Conservation (phyloP, 2,329 filamentous ascomycete species). For the Pseudophaeomoniella oleicola region DNA sequence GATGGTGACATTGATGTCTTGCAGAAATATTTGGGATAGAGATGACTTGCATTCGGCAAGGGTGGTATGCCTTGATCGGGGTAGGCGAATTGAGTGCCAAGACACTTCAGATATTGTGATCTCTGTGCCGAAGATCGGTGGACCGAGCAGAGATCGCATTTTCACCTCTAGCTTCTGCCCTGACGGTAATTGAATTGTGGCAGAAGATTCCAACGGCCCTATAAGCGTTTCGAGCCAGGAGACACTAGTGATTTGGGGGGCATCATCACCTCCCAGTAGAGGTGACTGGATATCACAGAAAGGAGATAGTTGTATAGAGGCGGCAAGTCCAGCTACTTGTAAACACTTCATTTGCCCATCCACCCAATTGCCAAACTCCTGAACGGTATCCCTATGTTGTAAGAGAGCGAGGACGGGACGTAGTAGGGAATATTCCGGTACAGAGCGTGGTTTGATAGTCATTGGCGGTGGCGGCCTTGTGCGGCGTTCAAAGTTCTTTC, state of each 20-base stretch:
- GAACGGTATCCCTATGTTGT: conserved; percentile 29
- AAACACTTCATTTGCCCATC: background rate
- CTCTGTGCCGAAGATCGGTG: conserved; percentile 1
- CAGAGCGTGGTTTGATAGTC: conserved; percentile 32
- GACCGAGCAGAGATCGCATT: background rate
- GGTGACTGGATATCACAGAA: background rate
- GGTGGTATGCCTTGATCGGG: background rate
- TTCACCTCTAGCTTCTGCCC: background rate
- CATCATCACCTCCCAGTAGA: background rate
- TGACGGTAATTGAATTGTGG: background rate
- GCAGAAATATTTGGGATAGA: background rate
- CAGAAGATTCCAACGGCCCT: background rate
- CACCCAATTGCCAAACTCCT: background rate
- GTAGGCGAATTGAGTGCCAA: background rate
- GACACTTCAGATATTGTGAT: background rate
- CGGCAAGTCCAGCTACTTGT: background rate
- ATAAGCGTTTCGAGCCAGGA: background rate
- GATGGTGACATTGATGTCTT: background rate
- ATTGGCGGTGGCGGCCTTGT: conserved; percentile 48
- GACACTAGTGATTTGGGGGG: background rate
- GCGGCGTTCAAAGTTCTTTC: conserved; percentile 55
- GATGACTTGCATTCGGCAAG: background rate
- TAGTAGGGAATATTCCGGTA: conserved; percentile 41
- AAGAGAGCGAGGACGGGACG: conserved; percentile 42
- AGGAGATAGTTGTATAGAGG: background rate